phyloP scores from a whole-genome alignment of 768 basidiomycete species.

The Collybia mongolica region DNA sequence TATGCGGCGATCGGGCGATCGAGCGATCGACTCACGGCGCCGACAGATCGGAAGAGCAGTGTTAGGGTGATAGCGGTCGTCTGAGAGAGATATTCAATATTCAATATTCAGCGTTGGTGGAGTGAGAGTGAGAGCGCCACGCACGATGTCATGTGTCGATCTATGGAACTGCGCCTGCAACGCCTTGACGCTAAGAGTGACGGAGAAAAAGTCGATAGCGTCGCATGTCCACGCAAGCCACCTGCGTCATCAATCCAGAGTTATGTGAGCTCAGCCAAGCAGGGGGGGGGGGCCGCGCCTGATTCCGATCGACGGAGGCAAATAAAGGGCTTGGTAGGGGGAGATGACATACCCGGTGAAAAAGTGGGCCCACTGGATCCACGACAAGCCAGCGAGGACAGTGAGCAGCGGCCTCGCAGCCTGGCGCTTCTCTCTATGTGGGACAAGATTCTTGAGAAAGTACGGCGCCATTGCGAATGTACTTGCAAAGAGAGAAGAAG shows the following conservation, averaged over 20 bases:
- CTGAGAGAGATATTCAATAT: constrained; percentile 17
- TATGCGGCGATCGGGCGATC: too few species aligned
- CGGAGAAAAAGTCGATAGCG: constrained; percentile 86
- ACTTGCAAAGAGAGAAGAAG: too few species aligned
- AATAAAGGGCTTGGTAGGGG: too few species aligned
- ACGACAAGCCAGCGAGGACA: constrained; percentile 44
- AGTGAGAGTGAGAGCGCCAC: constrained; percentile 6
- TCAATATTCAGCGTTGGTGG: too few species aligned
- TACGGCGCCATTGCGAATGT: constrained; percentile 40
- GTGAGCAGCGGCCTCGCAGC: constrained; percentile 38
- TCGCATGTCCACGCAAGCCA: constrained; percentile 88
- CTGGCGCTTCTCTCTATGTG: constrained; percentile 39
- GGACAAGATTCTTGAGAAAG: constrained; percentile 46
- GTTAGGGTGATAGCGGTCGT: constrained; percentile 88
- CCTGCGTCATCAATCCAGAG: constrained; percentile 24
- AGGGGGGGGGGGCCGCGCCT: too few species aligned
- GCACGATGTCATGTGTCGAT: constrained; percentile 36
- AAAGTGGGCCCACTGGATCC: constrained; percentile 57
- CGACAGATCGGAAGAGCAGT: constrained; percentile 79
- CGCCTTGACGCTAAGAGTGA: constrained; percentile 50
- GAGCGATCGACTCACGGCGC: constrained; percentile 44
- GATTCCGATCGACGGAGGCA: not conserved
- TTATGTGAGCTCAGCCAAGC: too few species aligned
- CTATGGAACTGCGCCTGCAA: constrained; percentile 47
- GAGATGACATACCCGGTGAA: constrained; percentile 50